These are phyloP conservation scores for Aquilaria sinensis DNA, from an alignment of 345 rosid genomes.

Conservation along the genomic window DNA sequence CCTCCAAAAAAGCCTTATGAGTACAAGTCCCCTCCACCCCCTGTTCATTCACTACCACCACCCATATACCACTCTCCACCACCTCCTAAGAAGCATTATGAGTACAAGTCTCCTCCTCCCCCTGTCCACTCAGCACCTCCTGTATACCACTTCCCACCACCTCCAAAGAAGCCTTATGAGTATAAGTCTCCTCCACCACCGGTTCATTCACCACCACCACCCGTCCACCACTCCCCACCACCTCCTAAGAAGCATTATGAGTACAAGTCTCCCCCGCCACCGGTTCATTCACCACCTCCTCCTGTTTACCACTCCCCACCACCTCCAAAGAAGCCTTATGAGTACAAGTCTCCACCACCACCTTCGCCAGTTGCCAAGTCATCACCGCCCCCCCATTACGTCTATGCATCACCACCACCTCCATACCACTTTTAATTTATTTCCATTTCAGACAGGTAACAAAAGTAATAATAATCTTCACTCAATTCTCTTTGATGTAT, in stretches of 20 bases:
- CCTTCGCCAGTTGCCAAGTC: conserved; percentile 15
- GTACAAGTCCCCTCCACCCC: conserved; percentile 21
- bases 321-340: conserved; percentile 3
- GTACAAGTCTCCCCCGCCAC: conserved; percentile 21
- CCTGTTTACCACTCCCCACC: conserved; percentile 20
- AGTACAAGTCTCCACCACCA: conserved; percentile 25
- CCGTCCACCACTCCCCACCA: conserved; percentile 1
- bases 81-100: conserved; percentile 6
- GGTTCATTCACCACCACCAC: conserved; percentile 13
- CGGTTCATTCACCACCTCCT: conserved; percentile 8
- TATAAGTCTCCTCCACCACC: conserved; percentile 21
- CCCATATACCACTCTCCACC: not conserved
- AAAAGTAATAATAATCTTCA: too few relatives aligned
- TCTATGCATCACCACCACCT: conserved; percentile 40
- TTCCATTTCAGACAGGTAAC: too few relatives aligned
- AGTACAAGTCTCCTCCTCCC: conserved; percentile 31
- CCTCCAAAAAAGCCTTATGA: conserved; percentile 15
- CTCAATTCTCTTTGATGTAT: too few relatives aligned
- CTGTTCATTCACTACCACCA: conserved; percentile 11
- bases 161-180: conserved; percentile 1
- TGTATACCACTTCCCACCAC: conserved; percentile 21
- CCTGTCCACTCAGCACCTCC: conserved; percentile 18
- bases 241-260: conserved; percentile 9
- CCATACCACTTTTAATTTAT: conserved; percentile 47
- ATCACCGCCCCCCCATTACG: conserved; percentile 20